Percentiles rank a stretch among this genome's conserved stretches.
These are phyloP conservation scores for Penicillium sp. DNA, from an alignment of 2,329 filamentous ascomycete species.

Conservation along the genomic window DNA sequence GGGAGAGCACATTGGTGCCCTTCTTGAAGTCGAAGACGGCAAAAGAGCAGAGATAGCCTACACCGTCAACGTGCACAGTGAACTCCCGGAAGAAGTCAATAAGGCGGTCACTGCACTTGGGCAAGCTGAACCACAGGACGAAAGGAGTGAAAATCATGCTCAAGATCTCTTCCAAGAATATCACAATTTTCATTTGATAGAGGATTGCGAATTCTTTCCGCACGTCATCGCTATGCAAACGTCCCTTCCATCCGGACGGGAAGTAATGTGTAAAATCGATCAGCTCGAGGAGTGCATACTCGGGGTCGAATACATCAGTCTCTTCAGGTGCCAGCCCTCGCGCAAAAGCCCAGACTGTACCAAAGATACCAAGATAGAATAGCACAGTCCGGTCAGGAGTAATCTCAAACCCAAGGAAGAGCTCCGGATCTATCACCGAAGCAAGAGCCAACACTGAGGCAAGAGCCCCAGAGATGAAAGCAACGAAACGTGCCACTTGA, in stretches of 20 bases:
- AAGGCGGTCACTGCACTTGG: conserved; percentile 85
- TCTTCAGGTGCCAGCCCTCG: conserved; percentile 85
- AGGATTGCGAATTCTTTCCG: conserved; percentile 85
- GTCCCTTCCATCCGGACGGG: conserved; percentile 82
- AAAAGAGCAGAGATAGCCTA: conserved; percentile 96
- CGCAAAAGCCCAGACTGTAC: conserved; percentile 77
- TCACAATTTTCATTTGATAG: conserved; percentile 88
- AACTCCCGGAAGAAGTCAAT: conserved; percentile 98
- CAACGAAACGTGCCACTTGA: conserved; percentile 77
- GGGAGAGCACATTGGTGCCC: conserved; percentile 59
- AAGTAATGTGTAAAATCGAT: conserved; percentile 92
- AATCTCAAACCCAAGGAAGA: conserved; percentile 89
- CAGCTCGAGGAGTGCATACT: conserved; percentile 82
- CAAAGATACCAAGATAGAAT: conserved; percentile 84
- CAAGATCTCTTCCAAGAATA: conserved; percentile 88
- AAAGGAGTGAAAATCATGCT: conserved; percentile 91
- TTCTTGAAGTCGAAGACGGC: conserved; percentile 97
- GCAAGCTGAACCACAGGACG: conserved; percentile 80
- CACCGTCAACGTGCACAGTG: conserved; percentile 91
- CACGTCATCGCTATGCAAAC: conserved; percentile 91
- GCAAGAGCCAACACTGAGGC: conserved; percentile 81
- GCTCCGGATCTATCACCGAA: conserved; percentile 83
- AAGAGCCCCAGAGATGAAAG: conserved; percentile 83
- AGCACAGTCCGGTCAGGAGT: conserved; percentile 83
- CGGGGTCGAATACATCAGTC: conserved; percentile 84